Evolutionary conservation across 2,329 filamentous ascomycete genomes (phyloP).

Genomic region (Colletotrichum scovillei): DNA sequence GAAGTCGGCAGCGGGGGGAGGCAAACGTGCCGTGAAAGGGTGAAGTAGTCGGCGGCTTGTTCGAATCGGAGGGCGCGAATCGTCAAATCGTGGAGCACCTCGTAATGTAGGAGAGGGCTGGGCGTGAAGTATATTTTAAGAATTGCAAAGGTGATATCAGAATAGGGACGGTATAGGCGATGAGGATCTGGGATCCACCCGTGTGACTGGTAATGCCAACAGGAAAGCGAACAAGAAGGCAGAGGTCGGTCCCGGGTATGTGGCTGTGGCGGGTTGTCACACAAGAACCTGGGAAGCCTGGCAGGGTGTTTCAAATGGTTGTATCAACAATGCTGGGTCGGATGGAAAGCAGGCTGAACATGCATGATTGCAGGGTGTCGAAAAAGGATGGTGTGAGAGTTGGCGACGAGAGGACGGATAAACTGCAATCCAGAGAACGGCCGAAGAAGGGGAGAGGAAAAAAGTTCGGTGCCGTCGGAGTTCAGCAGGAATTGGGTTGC

Average conservation of each 20-base stretch:
- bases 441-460: neutral
- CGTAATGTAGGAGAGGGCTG: constrained; percentile 13
- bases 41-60: neutral
- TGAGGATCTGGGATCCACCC: constrained; percentile 32
- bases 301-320: constrained; percentile 41
- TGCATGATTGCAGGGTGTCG: constrained; percentile 38
- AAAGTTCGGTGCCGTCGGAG: constrained; percentile 5
- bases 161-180: constrained; percentile 25
- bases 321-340: constrained; percentile 42
- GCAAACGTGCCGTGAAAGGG: neutral
- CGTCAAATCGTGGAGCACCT: constrained; percentile 13
- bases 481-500: constrained; percentile 21
- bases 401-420: constrained; percentile 15
- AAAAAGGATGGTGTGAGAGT: constrained; percentile 8
- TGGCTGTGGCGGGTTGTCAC: constrained; percentile 34
- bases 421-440: constrained; percentile 14
- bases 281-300: constrained; percentile 33
- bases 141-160: constrained; percentile 23
- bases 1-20: neutral
- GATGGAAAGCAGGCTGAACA: constrained; percentile 35
- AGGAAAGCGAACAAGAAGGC: constrained; percentile 22
- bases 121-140: constrained; percentile 31
- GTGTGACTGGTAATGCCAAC: constrained; percentile 19
- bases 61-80: constrained; percentile 22
- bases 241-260: constrained; percentile 26